Percentiles rank a stretch among this genome's conserved stretches.
These are phyloP conservation scores for Microbotryomycetes sp. DNA, from an alignment of 1,284 basidiomycete species.

Conservation along the genomic window DNA sequence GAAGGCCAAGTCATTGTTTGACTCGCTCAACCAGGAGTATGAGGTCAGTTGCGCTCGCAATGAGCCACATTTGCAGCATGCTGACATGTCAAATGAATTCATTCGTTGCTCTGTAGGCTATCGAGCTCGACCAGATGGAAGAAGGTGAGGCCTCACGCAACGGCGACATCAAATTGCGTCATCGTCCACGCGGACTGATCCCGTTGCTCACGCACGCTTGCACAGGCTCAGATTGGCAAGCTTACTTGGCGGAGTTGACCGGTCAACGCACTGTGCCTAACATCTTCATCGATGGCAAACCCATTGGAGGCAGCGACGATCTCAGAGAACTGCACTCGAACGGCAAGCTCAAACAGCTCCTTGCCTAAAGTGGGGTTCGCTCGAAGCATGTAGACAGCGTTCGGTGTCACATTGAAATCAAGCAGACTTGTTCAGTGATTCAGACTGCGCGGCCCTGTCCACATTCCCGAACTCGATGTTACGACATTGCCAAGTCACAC, in stretches of 20 bases:
- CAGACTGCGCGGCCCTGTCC: too few species aligned
- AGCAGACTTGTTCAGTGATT: too few species aligned
- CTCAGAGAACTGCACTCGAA: constrained; percentile 30
- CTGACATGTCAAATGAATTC: neutral
- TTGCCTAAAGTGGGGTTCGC: too few species aligned
- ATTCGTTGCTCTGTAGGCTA: constrained; percentile 33
- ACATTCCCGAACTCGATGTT: too few species aligned
- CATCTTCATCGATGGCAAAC: constrained; percentile 44
- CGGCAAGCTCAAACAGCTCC: constrained; percentile 42
- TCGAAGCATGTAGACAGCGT: too few species aligned
- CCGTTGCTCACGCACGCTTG: neutral
- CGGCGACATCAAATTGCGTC: neutral
- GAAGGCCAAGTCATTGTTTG: constrained; percentile 42
- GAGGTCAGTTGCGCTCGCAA: constrained; percentile 31
- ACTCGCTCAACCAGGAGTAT: constrained; percentile 37
- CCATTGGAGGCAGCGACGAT: constrained; percentile 39
- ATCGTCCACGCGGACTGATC: neutral
- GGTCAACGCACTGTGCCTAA: constrained; percentile 46
- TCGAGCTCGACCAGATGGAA: constrained; percentile 43
- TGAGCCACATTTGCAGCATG: neutral
- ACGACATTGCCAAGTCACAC: too few species aligned
- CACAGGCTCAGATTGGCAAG: constrained; percentile 32
- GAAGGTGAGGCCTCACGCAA: constrained; percentile 33
- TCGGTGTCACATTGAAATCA: too few species aligned
- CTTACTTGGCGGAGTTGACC: constrained; percentile 44